These are phyloP conservation scores for Heliosperma pusillum DNA, from an alignment of 148 eudicot species.

Conservation along the genomic window DNA sequence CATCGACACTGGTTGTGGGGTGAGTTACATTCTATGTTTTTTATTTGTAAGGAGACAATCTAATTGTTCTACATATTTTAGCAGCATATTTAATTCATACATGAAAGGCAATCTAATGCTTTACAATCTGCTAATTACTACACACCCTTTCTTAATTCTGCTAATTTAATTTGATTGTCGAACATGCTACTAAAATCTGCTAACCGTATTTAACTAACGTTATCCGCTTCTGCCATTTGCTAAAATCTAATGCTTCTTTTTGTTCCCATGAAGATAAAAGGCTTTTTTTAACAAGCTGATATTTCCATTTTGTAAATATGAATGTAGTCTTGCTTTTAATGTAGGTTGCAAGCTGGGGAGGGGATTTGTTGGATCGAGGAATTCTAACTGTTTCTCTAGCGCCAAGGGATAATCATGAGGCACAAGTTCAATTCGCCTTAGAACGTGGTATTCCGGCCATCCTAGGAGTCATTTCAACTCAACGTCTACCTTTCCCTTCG, in stretches of 20 bases:
- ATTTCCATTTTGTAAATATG: background rate
- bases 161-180: no score
- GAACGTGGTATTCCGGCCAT: conserved; percentile 95
- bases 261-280: background rate
- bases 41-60: background rate
- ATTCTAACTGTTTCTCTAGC: conserved; percentile 79
- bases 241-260: no score
- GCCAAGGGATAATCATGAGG: conserved; percentile 90
- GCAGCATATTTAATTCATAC: no score
- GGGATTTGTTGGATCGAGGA: conserved; percentile 79
- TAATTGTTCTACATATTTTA: no score
- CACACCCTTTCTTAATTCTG: no score
- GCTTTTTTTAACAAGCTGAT: background rate
- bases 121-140: no score
- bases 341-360: conserved; percentile 98
- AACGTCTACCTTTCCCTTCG: conserved; percentile 87
- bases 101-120: no score
- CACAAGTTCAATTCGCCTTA: conserved; percentile 90
- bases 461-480: conserved; percentile 73
- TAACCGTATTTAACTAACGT: no score
- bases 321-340: conserved; percentile 1
- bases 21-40: conserved; percentile 35
- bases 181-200: no score
- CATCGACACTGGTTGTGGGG: conserved; percentile 99
- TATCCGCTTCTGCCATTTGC: no score